Conservation (phyloP, 2,329 filamentous ascomycete genomes). For the Huntiella abstrusa region DNA sequence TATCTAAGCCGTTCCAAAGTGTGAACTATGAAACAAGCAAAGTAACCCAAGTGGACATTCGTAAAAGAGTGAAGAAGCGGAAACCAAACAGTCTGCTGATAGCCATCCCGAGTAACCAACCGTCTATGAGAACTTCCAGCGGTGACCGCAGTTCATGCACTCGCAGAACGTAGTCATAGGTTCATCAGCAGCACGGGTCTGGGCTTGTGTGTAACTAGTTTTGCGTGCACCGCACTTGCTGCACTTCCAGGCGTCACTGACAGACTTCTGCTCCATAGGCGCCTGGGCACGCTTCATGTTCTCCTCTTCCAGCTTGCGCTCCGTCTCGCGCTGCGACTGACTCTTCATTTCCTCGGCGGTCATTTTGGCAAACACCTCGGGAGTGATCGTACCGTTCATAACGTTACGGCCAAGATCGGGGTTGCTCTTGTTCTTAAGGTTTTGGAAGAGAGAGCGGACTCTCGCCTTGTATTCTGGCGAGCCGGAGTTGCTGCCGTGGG, state of each 20-base stretch:
- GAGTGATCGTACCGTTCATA: conserved; percentile 50
- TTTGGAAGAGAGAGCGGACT: conserved; percentile 81
- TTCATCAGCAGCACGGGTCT: conserved; percentile 90
- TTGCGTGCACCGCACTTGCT: conserved; percentile 83
- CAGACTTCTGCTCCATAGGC: conserved; percentile 75
- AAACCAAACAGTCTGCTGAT: neutral
- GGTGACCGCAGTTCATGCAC: conserved; percentile 49
- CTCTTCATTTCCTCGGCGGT: conserved; percentile 80
- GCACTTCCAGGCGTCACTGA: conserved; percentile 74
- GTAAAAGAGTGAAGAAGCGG: no score
- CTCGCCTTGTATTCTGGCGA: conserved; percentile 59
- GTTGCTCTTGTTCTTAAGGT: conserved; percentile 87
- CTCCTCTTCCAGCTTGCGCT: conserved; percentile 62
- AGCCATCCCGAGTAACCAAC: neutral
- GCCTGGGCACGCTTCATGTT: conserved; percentile 98
- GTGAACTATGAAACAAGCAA: neutral
- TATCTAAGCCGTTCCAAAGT: neutral
- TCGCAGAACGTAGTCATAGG: conserved; percentile 67
- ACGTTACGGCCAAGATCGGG: conserved; percentile 57
- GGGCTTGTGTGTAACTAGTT: conserved; percentile 89
- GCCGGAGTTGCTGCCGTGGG: conserved; percentile 46
- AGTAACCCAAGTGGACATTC: neutral
- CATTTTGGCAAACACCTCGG: conserved; percentile 69
- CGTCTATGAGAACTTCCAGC: conserved; percentile 44
- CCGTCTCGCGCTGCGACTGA: conserved; percentile 56